Percentiles rank a stretch among this genome's conserved stretches.
Conservation (phyloP, 352 stramenopile species). For the Phytophthora melonis region DNA sequence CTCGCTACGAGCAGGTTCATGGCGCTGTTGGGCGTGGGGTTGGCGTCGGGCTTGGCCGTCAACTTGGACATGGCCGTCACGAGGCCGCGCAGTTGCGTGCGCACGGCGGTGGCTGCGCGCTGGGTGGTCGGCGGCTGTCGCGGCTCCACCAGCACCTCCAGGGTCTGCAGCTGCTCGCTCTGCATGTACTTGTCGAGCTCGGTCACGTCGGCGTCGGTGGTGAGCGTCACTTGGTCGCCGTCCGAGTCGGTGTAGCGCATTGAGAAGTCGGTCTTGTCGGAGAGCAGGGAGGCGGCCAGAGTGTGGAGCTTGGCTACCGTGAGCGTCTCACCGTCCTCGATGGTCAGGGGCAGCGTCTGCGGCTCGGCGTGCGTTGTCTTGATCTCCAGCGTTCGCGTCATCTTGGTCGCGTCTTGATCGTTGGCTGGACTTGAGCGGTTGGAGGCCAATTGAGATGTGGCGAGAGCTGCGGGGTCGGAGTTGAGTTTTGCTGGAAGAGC, state of each 20-base stretch:
- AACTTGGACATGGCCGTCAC: slow-evolving; percentile 59
- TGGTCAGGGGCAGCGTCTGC: slow-evolving; percentile 32
- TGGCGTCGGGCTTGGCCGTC: slow-evolving; percentile 41
- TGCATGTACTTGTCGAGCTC: slow-evolving; percentile 57
- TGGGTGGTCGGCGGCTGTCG: neutral
- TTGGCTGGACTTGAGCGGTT: slow-evolving; percentile 8
- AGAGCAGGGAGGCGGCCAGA: slow-evolving; percentile 13
- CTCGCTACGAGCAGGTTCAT: slow-evolving; percentile 42
- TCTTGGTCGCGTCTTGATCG: slow-evolving; percentile 17
- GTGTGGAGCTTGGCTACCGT: slow-evolving; percentile 37
- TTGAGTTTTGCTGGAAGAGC: neutral
- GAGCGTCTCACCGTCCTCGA: slow-evolving; percentile 26
- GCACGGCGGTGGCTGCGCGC: slow-evolving; percentile 33
- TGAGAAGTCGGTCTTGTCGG: slow-evolving; percentile 18
- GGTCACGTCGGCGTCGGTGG: slow-evolving; percentile 52
- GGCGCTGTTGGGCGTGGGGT: slow-evolving; percentile 39
- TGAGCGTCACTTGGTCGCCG: slow-evolving; percentile 59
- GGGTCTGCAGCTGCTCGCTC: slow-evolving; percentile 38
- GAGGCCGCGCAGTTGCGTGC: slow-evolving; percentile 47
- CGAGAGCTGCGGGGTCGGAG: neutral
- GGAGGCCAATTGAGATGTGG: slow-evolving; percentile 38
- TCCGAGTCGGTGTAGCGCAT: slow-evolving; percentile 61
- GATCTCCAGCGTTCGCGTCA: slow-evolving; percentile 35
- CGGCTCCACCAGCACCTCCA: slow-evolving; percentile 42
- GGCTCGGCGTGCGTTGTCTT: slow-evolving; percentile 24